Evolutionary conservation across 176 grass and related monocot species (phyloP).

Genomic region (Musa itinerans): DNA sequence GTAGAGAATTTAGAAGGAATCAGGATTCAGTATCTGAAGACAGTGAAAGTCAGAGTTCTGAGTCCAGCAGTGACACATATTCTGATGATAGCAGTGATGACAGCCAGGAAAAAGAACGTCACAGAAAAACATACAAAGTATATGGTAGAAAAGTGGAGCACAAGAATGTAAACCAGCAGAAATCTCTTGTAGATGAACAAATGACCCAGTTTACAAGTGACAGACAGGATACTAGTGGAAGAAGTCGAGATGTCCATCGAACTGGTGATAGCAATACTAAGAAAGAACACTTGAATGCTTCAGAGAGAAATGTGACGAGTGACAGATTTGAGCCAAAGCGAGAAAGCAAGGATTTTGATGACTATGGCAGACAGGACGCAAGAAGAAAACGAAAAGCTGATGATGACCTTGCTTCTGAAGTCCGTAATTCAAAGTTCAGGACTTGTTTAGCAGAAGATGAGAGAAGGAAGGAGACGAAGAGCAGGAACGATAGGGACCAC

Average conservation of each 20-base stretch:
- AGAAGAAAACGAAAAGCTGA: conserved; percentile 10
- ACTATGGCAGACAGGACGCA: neutral
- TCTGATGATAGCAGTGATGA: conserved; percentile 34
- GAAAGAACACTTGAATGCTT: neutral
- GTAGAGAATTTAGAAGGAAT: conserved; percentile 16
- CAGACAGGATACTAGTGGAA: conserved; percentile 8
- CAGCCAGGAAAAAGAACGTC: conserved; percentile 15
- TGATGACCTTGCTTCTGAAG: neutral
- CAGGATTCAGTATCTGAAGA: conserved; percentile 2
- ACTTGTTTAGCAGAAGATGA: conserved; percentile 17
- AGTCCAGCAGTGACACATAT: conserved; percentile 40
- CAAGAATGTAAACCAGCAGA: conserved; percentile 19
- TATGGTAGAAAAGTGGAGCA: conserved; percentile 13
- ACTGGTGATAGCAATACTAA: neutral
- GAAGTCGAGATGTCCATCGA: neutral
- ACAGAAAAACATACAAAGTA: conserved; percentile 2
- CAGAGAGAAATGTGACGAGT: conserved; percentile 1
- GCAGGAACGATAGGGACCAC: conserved; percentile 25
- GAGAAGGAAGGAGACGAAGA: conserved; percentile 20
- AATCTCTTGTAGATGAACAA: conserved; percentile 17
- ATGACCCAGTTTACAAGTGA: conserved; percentile 1
- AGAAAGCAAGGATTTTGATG: conserved; percentile 14
- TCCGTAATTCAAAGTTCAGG: conserved; percentile 6
- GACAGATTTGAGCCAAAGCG: neutral
- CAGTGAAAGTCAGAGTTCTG: conserved; percentile 57